These are phyloP conservation scores for Scleroderma citrinum DNA, from an alignment of 768 basidiomycete genomes.

Conservation along the genomic window DNA sequence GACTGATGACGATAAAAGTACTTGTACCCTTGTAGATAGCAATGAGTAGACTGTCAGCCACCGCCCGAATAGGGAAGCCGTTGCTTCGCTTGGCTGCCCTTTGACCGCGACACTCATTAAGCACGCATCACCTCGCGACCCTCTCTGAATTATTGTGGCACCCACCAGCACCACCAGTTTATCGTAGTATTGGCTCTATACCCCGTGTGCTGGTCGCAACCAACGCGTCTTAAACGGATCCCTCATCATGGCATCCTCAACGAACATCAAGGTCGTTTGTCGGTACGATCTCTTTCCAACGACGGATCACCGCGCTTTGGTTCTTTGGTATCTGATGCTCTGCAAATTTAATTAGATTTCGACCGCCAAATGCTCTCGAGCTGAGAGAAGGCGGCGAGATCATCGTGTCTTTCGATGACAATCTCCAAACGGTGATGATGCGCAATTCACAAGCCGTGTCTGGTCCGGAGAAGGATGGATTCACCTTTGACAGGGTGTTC, in stretches of 20 bases:
- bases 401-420: slow-evolving; percentile 84
- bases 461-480: slow-evolving; percentile 94
- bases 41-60: slow-evolving; percentile 23
- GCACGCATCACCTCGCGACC: background rate
- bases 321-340: slow-evolving; percentile 5
- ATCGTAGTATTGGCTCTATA: slow-evolving; percentile 7
- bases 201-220: slow-evolving; percentile 11
- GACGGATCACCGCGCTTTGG: slow-evolving; percentile 1
- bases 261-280: slow-evolving; percentile 98
- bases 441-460: slow-evolving; percentile 61
- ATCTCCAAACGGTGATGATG: slow-evolving; percentile 77
- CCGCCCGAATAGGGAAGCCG: slow-evolving; percentile 16
- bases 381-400: slow-evolving; percentile 81
- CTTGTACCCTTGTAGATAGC: background rate
- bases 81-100: slow-evolving; percentile 8
- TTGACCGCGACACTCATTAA: slow-evolving; percentile 15
- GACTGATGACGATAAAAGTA: slow-evolving; percentile 33
- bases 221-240: slow-evolving; percentile 20
- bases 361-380: slow-evolving; percentile 92
- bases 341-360: slow-evolving; percentile 55
- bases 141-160: background rate
- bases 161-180: slow-evolving; percentile 5
- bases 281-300: slow-evolving; percentile 55
- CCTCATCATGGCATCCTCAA: slow-evolving; percentile 62
- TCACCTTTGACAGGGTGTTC: slow-evolving; percentile 96